phyloP scores from a whole-genome alignment of 192 early-diverging fungal genomes.

The Spizellomyces sp. region DNA sequence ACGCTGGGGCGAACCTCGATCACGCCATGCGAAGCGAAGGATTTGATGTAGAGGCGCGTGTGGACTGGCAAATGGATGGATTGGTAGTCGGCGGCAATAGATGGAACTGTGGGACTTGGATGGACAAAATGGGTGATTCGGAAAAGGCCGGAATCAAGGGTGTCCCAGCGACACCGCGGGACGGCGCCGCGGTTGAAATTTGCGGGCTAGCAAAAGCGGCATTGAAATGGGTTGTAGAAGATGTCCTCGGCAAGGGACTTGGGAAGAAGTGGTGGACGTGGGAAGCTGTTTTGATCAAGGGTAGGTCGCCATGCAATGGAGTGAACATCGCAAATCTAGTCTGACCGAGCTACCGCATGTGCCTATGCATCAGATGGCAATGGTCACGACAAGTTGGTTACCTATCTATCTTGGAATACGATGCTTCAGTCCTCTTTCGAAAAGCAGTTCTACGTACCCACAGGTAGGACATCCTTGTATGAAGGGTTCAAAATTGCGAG shows the following conservation, averaged over 20 bases:
- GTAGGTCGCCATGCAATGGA: constrained; percentile 17
- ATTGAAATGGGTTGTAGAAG: constrained; percentile 76
- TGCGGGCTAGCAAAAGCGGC: constrained; percentile 84
- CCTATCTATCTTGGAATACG: constrained; percentile 77
- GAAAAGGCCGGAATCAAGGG: constrained; percentile 92
- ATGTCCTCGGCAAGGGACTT: constrained; percentile 30
- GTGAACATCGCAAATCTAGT: too few species aligned
- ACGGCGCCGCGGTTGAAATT: constrained; percentile 92
- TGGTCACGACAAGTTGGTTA: constrained; percentile 42
- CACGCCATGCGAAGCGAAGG: constrained; percentile 90
- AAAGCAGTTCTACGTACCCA: constrained; percentile 87
- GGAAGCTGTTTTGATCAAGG: constrained; percentile 48
- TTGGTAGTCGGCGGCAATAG: constrained; percentile 84
- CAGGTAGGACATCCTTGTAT: constrained; percentile 42
- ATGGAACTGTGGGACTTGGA: constrained; percentile 99
- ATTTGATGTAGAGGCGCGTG: constrained; percentile 79
- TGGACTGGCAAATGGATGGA: constrained; percentile 71
- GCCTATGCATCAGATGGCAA: neutral
- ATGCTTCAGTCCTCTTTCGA: constrained; percentile 84
- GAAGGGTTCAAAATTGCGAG: neutral
- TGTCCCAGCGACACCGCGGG: constrained; percentile 88
- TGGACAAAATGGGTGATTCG: constrained; percentile 94
- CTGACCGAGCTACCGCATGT: too few species aligned
- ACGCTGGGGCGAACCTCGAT: constrained; percentile 87
- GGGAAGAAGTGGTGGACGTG: constrained; percentile 36